Evolutionary conservation across 352 stramenopile genomes (phyloP).

Genomic region (Lagenidium giganteum): DNA sequence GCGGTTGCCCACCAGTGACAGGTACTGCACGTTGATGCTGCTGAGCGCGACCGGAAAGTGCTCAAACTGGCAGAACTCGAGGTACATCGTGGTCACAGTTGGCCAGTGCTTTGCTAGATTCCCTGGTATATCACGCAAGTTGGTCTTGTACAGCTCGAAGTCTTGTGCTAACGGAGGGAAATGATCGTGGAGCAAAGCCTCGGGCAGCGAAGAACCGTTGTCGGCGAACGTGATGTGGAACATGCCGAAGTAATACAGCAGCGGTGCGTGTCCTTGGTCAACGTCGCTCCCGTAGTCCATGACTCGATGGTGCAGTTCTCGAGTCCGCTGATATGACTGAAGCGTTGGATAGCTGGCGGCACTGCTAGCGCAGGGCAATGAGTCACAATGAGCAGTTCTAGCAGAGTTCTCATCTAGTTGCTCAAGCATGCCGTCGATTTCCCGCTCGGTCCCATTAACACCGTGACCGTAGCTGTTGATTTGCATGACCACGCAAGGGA

Average conservation of each 20-base stretch:
- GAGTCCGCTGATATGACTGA: conserved; percentile 13
- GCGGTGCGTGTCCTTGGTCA: conserved; percentile 21
- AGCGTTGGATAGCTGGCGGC: conserved; percentile 14
- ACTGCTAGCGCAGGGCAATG: conserved; percentile 22
- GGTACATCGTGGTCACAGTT: not conserved
- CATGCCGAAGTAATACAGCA: conserved; percentile 13
- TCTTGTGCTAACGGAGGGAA: conserved; percentile 5
- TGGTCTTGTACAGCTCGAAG: conserved; percentile 12
- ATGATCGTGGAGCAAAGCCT: not conserved
- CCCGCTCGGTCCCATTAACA: not conserved
- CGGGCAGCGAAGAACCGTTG: conserved; percentile 2
- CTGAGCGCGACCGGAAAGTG: not conserved
- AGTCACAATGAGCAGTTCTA: conserved; percentile 6
- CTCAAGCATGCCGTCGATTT: not conserved
- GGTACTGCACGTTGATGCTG: not conserved
- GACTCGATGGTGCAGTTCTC: conserved; percentile 28
- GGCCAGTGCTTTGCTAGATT: conserved; percentile 10
- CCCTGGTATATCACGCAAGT: conserved; percentile 4
- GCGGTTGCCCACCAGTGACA: conserved; percentile 5
- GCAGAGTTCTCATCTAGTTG: conserved; percentile 4
- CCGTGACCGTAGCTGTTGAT: conserved; percentile 12
- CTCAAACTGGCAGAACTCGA: conserved; percentile 6
- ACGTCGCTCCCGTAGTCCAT: conserved; percentile 17
- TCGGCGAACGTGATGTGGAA: conserved; percentile 15
- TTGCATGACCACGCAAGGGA: conserved; percentile 3